These are phyloP conservation scores for Saprolegnia parasitica DNA, from an alignment of 352 stramenopile species.

Conservation along the genomic window DNA sequence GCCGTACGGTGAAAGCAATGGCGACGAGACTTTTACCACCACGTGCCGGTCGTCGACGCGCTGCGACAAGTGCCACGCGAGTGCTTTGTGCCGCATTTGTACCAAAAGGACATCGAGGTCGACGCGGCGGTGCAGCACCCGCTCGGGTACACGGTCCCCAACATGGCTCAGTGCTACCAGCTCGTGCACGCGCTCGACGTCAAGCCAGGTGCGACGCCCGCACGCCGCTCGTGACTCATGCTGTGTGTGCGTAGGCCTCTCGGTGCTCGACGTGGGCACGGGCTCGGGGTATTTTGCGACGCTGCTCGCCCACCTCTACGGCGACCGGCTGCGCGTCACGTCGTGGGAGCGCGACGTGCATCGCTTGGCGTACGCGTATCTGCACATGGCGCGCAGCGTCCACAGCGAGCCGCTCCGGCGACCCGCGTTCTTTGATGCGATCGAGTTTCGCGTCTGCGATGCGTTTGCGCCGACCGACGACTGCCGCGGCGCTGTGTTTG, in stretches of 20 bases:
- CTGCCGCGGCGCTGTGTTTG: background rate
- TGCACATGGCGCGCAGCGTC: constrained; percentile 25
- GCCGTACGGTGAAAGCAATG: background rate
- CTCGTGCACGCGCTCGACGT: constrained; percentile 17
- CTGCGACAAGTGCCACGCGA: constrained; percentile 25
- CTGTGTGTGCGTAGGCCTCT: constrained; percentile 7
- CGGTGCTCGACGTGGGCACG: constrained; percentile 24
- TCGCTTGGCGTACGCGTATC: constrained; percentile 25
- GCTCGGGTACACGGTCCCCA: constrained; percentile 22
- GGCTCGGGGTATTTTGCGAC: constrained; percentile 28
- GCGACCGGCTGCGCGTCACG: constrained; percentile 6
- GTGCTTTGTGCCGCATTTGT: constrained; percentile 21
- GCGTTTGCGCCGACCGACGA: constrained; percentile 10
- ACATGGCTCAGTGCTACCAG: constrained; percentile 22
- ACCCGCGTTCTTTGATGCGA: constrained; percentile 20
- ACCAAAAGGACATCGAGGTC: constrained; percentile 19
- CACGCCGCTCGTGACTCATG: background rate
- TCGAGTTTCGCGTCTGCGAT: constrained; percentile 27
- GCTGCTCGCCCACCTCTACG: constrained; percentile 18
- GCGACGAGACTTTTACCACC: background rate
- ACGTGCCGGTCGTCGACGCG: background rate
- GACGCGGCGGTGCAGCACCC: constrained; percentile 19
- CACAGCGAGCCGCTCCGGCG: constrained; percentile 11
- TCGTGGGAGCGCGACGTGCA: constrained; percentile 25
- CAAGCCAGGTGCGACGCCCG: constrained; percentile 3